Evolutionary conservation across 2,329 filamentous ascomycete species (phyloP).

Genomic region (Fusarium subglutinans): DNA sequence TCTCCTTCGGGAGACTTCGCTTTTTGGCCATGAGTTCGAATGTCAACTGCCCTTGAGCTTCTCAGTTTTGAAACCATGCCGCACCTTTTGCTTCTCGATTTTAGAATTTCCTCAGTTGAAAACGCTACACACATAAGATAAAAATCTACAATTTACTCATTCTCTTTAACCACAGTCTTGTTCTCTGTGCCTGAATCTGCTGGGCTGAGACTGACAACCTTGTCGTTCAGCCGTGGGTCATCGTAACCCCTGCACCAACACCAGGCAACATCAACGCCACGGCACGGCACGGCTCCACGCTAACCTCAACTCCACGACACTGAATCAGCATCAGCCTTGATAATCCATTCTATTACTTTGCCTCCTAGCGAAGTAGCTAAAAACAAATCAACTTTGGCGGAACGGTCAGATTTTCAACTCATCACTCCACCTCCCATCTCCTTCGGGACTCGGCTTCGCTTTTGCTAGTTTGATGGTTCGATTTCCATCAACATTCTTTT

Average conservation of each 20-base stretch:
- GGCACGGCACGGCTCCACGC: not conserved
- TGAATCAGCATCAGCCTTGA: not conserved
- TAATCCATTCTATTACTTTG: accelerated
- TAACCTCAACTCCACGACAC: not conserved
- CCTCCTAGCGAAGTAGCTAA: constrained; percentile 9
- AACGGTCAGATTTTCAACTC: not conserved
- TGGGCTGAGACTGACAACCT: not conserved
- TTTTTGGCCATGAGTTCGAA: constrained; percentile 9
- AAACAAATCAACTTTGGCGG: not conserved
- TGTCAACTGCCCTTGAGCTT: not conserved
- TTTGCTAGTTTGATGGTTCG: not conserved
- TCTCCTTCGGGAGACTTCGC: constrained; percentile 10
- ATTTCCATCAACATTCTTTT: not conserved
- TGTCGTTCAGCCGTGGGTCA: not conserved
- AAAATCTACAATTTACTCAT: accelerated
- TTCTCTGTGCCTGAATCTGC: not conserved
- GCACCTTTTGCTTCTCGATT: not conserved
- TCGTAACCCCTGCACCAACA: not conserved
- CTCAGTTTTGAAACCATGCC: accelerated
- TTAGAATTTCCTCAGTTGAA: accelerated
- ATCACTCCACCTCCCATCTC: not conserved
- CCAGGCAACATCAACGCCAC: not conserved
- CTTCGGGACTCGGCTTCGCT: constrained; percentile 14
- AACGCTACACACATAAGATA: not conserved
- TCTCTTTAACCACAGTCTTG: accelerated